A percentile compares a stretch with the other conserved stretches of the same genome.
Evolutionary conservation across 371 early-diverging fungal species (phyloP).

Genomic region (Syncephalastrum monosporum): DNA sequence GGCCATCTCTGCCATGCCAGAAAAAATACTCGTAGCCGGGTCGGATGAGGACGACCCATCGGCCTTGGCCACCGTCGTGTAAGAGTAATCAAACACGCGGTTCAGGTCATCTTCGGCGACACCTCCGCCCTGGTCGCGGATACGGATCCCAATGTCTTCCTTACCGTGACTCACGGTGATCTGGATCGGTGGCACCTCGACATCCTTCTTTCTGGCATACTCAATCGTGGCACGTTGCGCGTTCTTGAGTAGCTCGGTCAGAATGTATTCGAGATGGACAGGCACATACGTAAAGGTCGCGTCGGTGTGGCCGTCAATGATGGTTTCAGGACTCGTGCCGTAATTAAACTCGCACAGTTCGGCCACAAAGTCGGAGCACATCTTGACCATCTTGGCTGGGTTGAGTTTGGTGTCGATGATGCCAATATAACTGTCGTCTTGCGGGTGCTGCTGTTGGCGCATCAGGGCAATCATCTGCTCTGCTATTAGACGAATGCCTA

Average conservation of each 20-base stretch:
- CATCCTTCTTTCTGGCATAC: slow-evolving; percentile 41
- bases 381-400: slow-evolving; percentile 67
- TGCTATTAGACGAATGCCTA: slow-evolving; percentile 92
- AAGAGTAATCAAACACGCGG: slow-evolving; percentile 91
- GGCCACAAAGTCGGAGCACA: slow-evolving; percentile 73
- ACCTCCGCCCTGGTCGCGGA: slow-evolving; percentile 95
- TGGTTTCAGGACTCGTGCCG: slow-evolving; percentile 76
- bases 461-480: slow-evolving; percentile 91
- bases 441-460: slow-evolving; percentile 37
- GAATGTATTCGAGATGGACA: slow-evolving; percentile 94
- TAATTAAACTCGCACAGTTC: slow-evolving; percentile 93
- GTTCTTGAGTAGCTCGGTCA: slow-evolving; percentile 92
- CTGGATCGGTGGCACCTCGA: slow-evolving; percentile 70
- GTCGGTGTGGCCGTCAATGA: slow-evolving; percentile 77
- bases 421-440: slow-evolving; percentile 66
- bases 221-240: slow-evolving; percentile 91
- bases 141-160: slow-evolving; percentile 82
- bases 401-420: slow-evolving; percentile 80
- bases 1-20: slow-evolving; percentile 60
- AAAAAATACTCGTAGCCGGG: slow-evolving; percentile 49
- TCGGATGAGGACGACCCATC: slow-evolving; percentile 48
- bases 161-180: slow-evolving; percentile 81
- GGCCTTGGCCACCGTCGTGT: slow-evolving; percentile 81
- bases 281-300: slow-evolving; percentile 87
- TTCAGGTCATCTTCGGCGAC: slow-evolving; percentile 73